Base-by-base conservation (phyloP, 306 rosid genomes). In the Cicer pinnatifidum region DNA sequence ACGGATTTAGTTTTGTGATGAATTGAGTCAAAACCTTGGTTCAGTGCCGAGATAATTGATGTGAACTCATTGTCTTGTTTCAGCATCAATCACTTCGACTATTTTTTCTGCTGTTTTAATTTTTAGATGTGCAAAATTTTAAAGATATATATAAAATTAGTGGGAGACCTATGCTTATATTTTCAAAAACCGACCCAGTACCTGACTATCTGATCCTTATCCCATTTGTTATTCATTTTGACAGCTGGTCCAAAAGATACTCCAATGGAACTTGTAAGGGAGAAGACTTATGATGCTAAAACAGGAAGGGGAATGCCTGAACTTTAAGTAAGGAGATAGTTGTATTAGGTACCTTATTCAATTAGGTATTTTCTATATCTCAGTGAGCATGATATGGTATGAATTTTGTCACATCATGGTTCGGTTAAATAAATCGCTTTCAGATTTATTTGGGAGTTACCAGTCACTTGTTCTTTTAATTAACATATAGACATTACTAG, bases 241-340 rank as follows among this genome's bases (percentile, higher is more conserved):
- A 81, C 96, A 94, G 97, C 80, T 81, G 98, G 98, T 73, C 90
- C 96, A 9, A 89, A 85, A 89, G 98, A 94, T 57, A 94, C 97
- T 63, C 86, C 90, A 0, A 77, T 91, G 85, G 90, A 94, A 41
- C 48, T 82, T 11, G 98, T 86, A 80, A 19, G 82, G 44, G 91
- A 94, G 86, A 94, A 81, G 87, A 91, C 96, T 12, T 91, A 89
- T 3, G 89, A 94, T 78, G 82, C 88, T 17, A 94, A 94, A 86
- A 64, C 88, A 20, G 98, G 98, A 69, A 86, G 62, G 87, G 98
- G 97, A 63, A 81, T 94, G 96, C 94, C 98, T 54, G 87, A 82
- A 43, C 96, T 94, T 75, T 93, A 82, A 81, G 73, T 91, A 82
- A 81, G 76, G 80, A 72, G 75, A 46, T 56, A 71, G 72, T 37